Evolutionary conservation across 2,329 filamentous ascomycete species (phyloP).

Genomic region (Neopestalotiopsis sp.): DNA sequence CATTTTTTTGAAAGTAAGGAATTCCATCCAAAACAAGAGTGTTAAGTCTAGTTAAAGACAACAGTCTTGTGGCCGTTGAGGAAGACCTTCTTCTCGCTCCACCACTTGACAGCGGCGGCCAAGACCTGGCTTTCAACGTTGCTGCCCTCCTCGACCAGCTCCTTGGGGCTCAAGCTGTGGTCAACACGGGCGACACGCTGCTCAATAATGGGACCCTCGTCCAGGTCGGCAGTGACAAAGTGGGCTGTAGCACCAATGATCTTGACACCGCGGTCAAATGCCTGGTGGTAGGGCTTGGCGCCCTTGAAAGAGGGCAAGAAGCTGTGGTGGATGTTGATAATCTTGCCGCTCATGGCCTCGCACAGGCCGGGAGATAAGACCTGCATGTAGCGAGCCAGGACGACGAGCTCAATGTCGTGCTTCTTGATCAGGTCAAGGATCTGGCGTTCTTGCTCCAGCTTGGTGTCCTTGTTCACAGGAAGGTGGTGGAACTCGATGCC

Average conservation of each 20-base stretch:
- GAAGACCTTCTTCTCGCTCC: conserved; percentile 78
- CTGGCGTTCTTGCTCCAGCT: conserved; percentile 72
- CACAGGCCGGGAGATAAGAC: conserved; percentile 78
- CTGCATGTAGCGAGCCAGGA: conserved; percentile 88
- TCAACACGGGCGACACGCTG: conserved; percentile 80
- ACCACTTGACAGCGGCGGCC: conserved; percentile 83
- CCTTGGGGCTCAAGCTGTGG: conserved; percentile 76
- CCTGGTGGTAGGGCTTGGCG: conserved; percentile 83
- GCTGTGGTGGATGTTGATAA: conserved; percentile 92
- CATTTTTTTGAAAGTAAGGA: background rate
- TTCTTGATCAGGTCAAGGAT: conserved; percentile 73
- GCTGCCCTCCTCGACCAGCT: conserved; percentile 78
- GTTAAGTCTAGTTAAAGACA: conserved; percentile 60
- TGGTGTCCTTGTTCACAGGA: conserved; percentile 79
- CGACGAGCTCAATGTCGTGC: conserved; percentile 77
- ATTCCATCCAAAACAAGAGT: background rate
- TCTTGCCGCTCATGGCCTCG: conserved; percentile 79
- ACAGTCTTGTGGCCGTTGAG: conserved; percentile 82
- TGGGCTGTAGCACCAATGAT: conserved; percentile 87
- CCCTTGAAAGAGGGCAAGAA: conserved; percentile 90
- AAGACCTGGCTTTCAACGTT: conserved; percentile 86
- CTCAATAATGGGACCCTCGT: conserved; percentile 89
- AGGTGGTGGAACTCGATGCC: conserved; percentile 81
- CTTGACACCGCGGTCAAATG: conserved; percentile 85
- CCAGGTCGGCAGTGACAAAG: conserved; percentile 83